A percentile compares a stretch with the other conserved stretches of the same genome.
phyloP scores from a whole-genome alignment of 2,329 filamentous ascomycete genomes.

The Calonectria fujianensis region DNA sequence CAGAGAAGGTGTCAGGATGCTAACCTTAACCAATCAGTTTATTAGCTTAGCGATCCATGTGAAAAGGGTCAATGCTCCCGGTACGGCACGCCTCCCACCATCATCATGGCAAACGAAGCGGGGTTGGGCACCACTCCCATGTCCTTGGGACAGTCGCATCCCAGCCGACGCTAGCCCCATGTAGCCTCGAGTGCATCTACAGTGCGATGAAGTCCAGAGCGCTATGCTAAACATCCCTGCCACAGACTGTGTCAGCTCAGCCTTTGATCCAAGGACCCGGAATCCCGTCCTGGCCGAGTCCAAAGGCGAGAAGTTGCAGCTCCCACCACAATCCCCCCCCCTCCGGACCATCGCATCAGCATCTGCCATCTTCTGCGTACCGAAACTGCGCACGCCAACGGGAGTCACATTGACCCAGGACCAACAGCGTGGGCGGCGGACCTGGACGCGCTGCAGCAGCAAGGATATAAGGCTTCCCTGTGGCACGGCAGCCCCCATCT shows the following conservation, averaged over 20 bases:
- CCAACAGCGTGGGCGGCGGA: background rate
- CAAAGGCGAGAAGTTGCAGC: conserved; percentile 3
- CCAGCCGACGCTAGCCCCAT: conserved; percentile 4
- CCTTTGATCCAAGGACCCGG: conserved; percentile 5
- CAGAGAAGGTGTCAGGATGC: background rate
- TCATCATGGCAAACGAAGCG: background rate
- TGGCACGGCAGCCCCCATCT: background rate
- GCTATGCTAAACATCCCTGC: conserved; percentile 9
- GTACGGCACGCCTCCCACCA: conserved; percentile 16
- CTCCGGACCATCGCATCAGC: background rate
- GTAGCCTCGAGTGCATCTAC: background rate
- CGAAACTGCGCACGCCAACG: background rate
- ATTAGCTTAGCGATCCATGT: background rate
- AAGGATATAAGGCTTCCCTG: background rate
- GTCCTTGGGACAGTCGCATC: conserved; percentile 20
- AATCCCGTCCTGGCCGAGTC: background rate
- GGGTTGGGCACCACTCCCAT: conserved; percentile 18
- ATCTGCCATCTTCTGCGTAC: background rate
- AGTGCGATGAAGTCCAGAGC: background rate
- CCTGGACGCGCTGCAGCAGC: background rate
- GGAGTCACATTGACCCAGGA: background rate
- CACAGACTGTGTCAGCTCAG: background rate
- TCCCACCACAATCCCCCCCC: background rate
- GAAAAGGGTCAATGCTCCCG: conserved; percentile 1
- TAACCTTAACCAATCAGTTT: background rate